Percentiles rank a stretch among this genome's conserved stretches.
Evolutionary conservation across 192 early-diverging fungal genomes (phyloP).

Genomic region (Podila minutissima): DNA sequence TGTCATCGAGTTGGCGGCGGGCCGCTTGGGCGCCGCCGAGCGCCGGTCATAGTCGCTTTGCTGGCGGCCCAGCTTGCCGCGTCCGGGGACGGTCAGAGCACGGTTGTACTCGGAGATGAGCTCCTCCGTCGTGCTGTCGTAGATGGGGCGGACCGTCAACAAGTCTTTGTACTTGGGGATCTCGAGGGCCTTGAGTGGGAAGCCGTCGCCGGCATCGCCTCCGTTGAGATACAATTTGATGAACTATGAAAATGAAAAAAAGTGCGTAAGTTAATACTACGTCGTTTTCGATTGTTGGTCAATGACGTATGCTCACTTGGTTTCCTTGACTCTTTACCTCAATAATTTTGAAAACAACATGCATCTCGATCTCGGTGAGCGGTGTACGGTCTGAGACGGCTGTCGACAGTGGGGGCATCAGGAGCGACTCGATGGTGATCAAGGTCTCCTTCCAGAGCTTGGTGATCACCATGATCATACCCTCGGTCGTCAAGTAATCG

Average conservation of each 20-base stretch:
- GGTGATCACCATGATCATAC: conserved; percentile 71
- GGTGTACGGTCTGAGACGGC: conserved; percentile 65
- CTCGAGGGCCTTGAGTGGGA: conserved; percentile 68
- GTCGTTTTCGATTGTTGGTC: no score
- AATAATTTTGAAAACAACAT: conserved; percentile 75
- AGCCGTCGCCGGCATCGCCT: conserved; percentile 73
- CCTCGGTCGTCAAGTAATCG: conserved; percentile 69
- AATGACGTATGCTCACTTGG: no score
- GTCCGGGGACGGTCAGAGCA: conserved; percentile 34
- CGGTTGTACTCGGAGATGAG: conserved; percentile 71
- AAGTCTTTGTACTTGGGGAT: conserved; percentile 74
- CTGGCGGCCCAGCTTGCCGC: conserved; percentile 37
- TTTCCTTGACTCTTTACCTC: conserved; percentile 48
- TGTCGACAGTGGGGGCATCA: conserved; percentile 77
- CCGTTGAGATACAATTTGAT: conserved; percentile 80
- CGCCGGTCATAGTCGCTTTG: conserved; percentile 46
- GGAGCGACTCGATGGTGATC: conserved; percentile 69
- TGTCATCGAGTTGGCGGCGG: conserved; percentile 23
- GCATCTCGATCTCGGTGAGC: conserved; percentile 71
- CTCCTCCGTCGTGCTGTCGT: conserved; percentile 71
- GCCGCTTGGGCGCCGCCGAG: conserved; percentile 13
- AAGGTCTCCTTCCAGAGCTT: conserved; percentile 81
- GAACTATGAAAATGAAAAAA: conserved; percentile 51
- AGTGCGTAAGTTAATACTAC: not conserved
- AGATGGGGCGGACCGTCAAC: conserved; percentile 68